Evolutionary conservation across 129 eudicot genomes (phyloP), one percentile per base, ranked within the genome.

Genomic region (Mikania micrantha): DNA sequence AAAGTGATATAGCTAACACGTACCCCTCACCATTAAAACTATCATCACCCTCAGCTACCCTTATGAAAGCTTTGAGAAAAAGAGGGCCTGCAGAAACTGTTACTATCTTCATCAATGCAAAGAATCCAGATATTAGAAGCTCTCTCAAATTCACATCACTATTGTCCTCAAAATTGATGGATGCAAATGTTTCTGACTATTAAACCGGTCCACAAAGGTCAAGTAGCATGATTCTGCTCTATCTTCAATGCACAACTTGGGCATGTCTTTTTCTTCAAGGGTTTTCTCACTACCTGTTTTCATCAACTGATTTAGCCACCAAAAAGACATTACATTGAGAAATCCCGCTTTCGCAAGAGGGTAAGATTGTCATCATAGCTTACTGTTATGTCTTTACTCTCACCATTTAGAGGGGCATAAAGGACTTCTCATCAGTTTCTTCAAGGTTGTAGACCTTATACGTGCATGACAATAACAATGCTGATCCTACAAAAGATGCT

Each of bases 291-390:
- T 80, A 25, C 99, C 99, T 60, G 22, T 69, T 70, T 75, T 88
- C 95, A 93, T 86, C 83, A 93, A 72, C 28, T 91, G 83, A 54
- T 86, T 88, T 69, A 93, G 69, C 99, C 99, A 93, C 95, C 90
- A 89, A 69, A 94, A 94, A 10, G 95, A 80, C 85, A 82, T 74
- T 60, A 73, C 77, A 57, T 86, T 87, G 60, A 84, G 56, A 47
- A 89, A 75, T 15, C 91, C 84, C 0, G 99, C 90, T 38, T 78
- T 77, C 22, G 88, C 82, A 62, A 89, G 88, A 38, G 86, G 69
- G 93, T 81, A 54, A 84, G 88, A 17, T 24, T 47, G 61, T 63
- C 75, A 47, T 36, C 47, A 50, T 79, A 40, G 40, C 56, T 64
- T 48, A 19, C 54, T 73, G 77, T 85, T 59, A 47, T 35, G 62